Evolutionary conservation across 352 stramenopile species (phyloP), one percentile per base, ranked within the genome.

Genomic region (Phytopythium chamaehyphon): DNA sequence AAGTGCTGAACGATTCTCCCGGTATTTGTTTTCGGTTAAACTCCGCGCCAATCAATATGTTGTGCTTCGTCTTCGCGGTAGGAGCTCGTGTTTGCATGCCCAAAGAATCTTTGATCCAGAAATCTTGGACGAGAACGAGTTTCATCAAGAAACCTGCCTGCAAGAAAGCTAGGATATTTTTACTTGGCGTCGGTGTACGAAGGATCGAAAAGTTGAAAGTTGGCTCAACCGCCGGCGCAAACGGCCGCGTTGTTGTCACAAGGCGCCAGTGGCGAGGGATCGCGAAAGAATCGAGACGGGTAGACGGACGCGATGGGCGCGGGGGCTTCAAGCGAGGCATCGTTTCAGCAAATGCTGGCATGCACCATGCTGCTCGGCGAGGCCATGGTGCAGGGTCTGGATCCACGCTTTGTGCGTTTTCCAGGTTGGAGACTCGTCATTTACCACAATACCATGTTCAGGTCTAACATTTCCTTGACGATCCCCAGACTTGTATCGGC

Each of bases 351-450:
- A 59, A 90, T 90, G 79, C 79, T 93, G 49, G 82, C 82, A 35
- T 90, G 78, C 60, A 93, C 79, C 28, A 93, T 90, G 76, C 70
- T 93, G 54, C 73, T 93, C 10, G 82, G 79, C 7, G 76, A 93
- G 48, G 79, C 82, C 45, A 88, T 90, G 79, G 81, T 93, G 28
- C 73, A 89, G 44, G 82, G 82, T 0, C 58, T 92, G 31, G 82
- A 92, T 46, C 82, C 82, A 9, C 74, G 82, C 45, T 92, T 86
- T 51, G 73, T 92, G 44, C 73, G 73, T 12, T 92, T 92, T 42
- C 82, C 82, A 75, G 71, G 73, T 84, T 42, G 21, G 22, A n/a
- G 14, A 4, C 8, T 26, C 23, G 16, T 24, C 42, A 2, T 21
- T 3, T 15, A n/a, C 15, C 12, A 33, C 19, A 16, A 36, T 47